Conservation (phyloP, 192 early-diverging fungal genomes). For the Coemansia sp. region DNA sequence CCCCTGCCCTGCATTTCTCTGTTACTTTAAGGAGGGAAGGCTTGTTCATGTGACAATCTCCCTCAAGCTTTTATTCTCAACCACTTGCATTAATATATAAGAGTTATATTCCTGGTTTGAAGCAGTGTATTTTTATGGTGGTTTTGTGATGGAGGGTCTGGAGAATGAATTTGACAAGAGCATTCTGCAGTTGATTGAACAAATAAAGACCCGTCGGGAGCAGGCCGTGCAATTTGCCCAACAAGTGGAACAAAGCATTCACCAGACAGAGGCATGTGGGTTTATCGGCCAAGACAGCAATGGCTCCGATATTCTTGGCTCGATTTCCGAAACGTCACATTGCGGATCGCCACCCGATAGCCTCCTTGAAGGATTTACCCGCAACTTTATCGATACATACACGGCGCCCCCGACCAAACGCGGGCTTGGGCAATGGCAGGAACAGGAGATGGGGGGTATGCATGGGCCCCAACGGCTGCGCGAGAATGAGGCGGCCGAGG, state of each 20-base stretch:
- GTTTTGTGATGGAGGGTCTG: too few relatives aligned
- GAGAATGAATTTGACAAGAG: slow-evolving; percentile 8
- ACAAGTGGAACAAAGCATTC: slow-evolving; percentile 32
- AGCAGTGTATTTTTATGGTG: too few relatives aligned
- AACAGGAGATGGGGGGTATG: too few relatives aligned
- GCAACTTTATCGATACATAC: slow-evolving; percentile 36
- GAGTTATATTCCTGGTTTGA: neutral
- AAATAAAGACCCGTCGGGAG: slow-evolving; percentile 19
- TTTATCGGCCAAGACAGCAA: too few relatives aligned
- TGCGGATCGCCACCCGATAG: slow-evolving; percentile 23
- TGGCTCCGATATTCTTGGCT: neutral
- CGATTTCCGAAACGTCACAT: neutral
- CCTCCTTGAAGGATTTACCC: slow-evolving; percentile 42
- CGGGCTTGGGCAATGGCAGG: too few relatives aligned
- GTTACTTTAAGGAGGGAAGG: too few relatives aligned
- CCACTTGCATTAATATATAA: slow-evolving; percentile 2
- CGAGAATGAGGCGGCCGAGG: too few relatives aligned
- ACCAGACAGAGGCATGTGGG: neutral
- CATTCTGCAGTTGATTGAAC: slow-evolving; percentile 21
- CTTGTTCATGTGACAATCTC: neutral
- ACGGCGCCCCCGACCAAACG: slow-evolving; percentile 1
- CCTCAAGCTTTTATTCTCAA: neutral
- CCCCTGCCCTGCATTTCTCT: too few relatives aligned
- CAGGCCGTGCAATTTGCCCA: slow-evolving; percentile 30
- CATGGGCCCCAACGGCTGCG: too few relatives aligned